Evolutionary conservation across 805 yeast species (phyloP).

Genomic region (Pichia eremophila): DNA sequence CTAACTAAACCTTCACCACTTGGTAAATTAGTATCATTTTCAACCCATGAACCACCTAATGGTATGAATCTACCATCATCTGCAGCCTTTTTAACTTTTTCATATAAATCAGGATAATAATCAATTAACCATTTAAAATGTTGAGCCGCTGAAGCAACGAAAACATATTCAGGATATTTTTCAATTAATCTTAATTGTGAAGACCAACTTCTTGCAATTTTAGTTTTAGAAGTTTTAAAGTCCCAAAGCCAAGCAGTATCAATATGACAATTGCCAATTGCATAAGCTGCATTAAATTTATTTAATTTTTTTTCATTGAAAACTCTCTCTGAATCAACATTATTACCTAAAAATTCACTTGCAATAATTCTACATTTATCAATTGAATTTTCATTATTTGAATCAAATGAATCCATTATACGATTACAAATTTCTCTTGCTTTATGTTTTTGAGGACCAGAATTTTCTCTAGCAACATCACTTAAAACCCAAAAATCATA

Average conservation of each 20-base stretch:
- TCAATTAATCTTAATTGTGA: constrained; percentile 81
- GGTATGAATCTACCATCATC: constrained; percentile 72
- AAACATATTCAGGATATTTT: constrained; percentile 83
- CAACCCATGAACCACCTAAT: constrained; percentile 97
- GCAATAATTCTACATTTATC: constrained; percentile 60
- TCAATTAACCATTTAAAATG: constrained; percentile 86
- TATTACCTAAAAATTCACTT: constrained; percentile 50
- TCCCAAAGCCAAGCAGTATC: constrained; percentile 99
- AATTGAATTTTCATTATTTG: constrained; percentile 49
- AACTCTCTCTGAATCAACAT: constrained; percentile 58
- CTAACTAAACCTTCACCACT: constrained; percentile 83
- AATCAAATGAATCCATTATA: constrained; percentile 80
- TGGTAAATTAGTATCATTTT: constrained; percentile 94
- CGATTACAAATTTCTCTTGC: constrained; percentile 74
- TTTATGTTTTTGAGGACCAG: constrained; percentile 74
- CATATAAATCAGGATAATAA: constrained; percentile 77
- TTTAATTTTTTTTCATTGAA: constrained; percentile 34
- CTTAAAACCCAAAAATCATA: constrained; percentile 83
- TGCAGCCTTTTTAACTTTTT: constrained; percentile 55
- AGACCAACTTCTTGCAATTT: constrained; percentile 91
- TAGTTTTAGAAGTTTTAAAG: constrained; percentile 91
- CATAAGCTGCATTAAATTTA: constrained; percentile 53
- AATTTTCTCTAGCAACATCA: constrained; percentile 85
- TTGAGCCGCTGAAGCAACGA: constrained; percentile 94
- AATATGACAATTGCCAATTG: constrained; percentile 91